Evolutionary conservation across 2,329 filamentous ascomycete genomes (phyloP), one percentile per base, ranked within the genome.

Genomic region (Clarireedia sp.): DNA sequence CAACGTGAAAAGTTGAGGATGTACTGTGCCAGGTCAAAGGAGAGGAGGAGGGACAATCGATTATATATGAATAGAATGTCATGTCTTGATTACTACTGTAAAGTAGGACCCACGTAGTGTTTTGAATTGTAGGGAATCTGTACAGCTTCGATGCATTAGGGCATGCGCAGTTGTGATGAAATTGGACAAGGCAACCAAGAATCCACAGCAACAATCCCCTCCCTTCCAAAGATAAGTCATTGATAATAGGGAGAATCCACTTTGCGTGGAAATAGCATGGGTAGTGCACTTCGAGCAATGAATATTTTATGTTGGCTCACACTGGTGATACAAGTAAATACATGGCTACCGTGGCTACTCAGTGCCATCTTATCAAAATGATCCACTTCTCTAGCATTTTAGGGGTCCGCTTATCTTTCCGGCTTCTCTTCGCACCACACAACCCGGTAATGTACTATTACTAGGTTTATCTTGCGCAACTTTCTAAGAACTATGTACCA

Each of bases 401-500:
- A 50, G 46, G 52, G 52, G 52, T 55, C 52, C 52, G 52, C 52
- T 55, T 55, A 55, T 55, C 48, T 40, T 46, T 50, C 52, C 52
- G 52, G 46, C 52, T 55, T 43, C 46, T 55, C 38, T 37, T 55
- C 52, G 52, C 26, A 38, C 24, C 24, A 51, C 37, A 51, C 12
- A 12, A 17, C 17, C 21, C 23, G 8, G 12, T 48, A 9, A 40
- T 38, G 29, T 33, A 17, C 16, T 41, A 16, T 19, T n/a, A 6
- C 38, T 41, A 41, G 17, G 38, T 41, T 41, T n/a, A 41, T 33
- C 29, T 48, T 33, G 50, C 41, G 21, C 26, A 53, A 47, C 38
- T 44, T 33, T 33, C 10, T 12, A 33, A 12, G 29, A 14, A 33
- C 9, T 12, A 33, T 33, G 29, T 14, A 33, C 4, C 29, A 33